Percentiles rank a stretch among this genome's conserved stretches.
These are phyloP conservation scores for Pseudodiploospora longispora DNA, from an alignment of 2,329 filamentous ascomycete species.

Conservation along the genomic window DNA sequence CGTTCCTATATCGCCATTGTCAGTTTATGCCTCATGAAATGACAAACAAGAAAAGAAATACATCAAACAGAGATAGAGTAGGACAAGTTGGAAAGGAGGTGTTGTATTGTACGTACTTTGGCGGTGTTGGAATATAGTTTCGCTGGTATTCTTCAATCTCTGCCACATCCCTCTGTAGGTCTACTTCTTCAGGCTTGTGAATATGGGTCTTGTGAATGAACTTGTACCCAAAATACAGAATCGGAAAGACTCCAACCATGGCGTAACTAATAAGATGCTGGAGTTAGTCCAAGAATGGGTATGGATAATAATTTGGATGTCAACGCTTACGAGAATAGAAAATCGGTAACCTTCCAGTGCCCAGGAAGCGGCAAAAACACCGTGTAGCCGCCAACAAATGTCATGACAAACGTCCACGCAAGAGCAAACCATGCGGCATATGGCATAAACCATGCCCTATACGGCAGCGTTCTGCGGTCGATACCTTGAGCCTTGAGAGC, in stretches of 20 bases:
- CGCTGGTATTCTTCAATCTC: slow-evolving; percentile 61
- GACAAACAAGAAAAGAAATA: not conserved
- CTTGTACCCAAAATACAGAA: slow-evolving; percentile 66
- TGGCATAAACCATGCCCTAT: slow-evolving; percentile 61
- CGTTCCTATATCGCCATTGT: slow-evolving; percentile 5
- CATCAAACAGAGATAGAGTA: not conserved
- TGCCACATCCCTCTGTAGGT: slow-evolving; percentile 53
- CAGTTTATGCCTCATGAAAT: not conserved
- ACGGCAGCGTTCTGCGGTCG: slow-evolving; percentile 58
- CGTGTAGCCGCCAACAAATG: slow-evolving; percentile 66
- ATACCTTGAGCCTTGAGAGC: slow-evolving; percentile 63
- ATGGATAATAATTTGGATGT: not conserved
- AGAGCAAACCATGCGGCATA: slow-evolving; percentile 63
- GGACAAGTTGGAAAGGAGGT: not conserved
- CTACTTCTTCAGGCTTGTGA: slow-evolving; percentile 48
- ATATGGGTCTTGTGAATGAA: slow-evolving; percentile 55
- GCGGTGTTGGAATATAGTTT: slow-evolving; percentile 46
- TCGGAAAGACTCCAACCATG: slow-evolving; percentile 63
- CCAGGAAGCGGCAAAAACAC: slow-evolving; percentile 58
- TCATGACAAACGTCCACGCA: slow-evolving; percentile 58
- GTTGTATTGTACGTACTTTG: slow-evolving; percentile 35
- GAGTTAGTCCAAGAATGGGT: not conserved
- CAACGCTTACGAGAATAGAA: slow-evolving; percentile 57
- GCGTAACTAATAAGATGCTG: slow-evolving; percentile 44
- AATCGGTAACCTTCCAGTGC: slow-evolving; percentile 60